A percentile compares a stretch with the other conserved stretches of the same genome.
Evolutionary conservation across 1,284 basidiomycete genomes (phyloP).

Genomic region (Trichosporon faecale): DNA sequence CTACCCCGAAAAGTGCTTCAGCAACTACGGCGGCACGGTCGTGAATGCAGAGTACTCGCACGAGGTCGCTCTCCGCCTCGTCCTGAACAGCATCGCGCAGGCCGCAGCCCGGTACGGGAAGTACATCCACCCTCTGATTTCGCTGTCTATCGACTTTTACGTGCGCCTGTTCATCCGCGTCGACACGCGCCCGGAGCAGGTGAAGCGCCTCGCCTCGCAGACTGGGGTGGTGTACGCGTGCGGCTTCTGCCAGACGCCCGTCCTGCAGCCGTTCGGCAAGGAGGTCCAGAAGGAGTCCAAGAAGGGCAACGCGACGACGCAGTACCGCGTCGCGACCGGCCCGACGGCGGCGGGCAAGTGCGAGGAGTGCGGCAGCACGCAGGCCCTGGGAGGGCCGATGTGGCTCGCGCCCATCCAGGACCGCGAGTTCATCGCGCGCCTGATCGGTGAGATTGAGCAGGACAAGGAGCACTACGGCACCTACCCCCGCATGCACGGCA

Average conservation of each 20-base stretch:
- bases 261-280: slow-evolving; percentile 74
- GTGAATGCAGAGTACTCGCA: slow-evolving; percentile 91
- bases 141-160: slow-evolving; percentile 96
- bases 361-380: slow-evolving; percentile 66
- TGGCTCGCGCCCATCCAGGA: slow-evolving; percentile 90
- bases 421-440: slow-evolving; percentile 65
- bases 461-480: slow-evolving; percentile 72
- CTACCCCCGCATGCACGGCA: slow-evolving; percentile 81
- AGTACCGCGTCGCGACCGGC: slow-evolving; percentile 71
- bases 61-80: slow-evolving; percentile 83
- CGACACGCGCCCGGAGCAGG: slow-evolving; percentile 71
- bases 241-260: slow-evolving; percentile 71
- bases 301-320: slow-evolving; percentile 57
- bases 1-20: slow-evolving; percentile 94
- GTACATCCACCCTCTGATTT: slow-evolving; percentile 85
- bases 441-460: slow-evolving; percentile 66
- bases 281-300: slow-evolving; percentile 58
- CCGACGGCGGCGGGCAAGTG: slow-evolving; percentile 64
- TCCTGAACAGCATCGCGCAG: slow-evolving; percentile 78
- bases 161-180: slow-evolving; percentile 87
- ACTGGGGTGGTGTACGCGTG: slow-evolving; percentile 78
- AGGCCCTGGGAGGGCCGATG: slow-evolving; percentile 85
- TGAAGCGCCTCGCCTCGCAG: slow-evolving; percentile 62
- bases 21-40: slow-evolving; percentile 93
- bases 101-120: slow-evolving; percentile 89